These are phyloP conservation scores for Verticillium dahliae DNA, from an alignment of 2,329 filamentous ascomycete species.

Conservation along the genomic window DNA sequence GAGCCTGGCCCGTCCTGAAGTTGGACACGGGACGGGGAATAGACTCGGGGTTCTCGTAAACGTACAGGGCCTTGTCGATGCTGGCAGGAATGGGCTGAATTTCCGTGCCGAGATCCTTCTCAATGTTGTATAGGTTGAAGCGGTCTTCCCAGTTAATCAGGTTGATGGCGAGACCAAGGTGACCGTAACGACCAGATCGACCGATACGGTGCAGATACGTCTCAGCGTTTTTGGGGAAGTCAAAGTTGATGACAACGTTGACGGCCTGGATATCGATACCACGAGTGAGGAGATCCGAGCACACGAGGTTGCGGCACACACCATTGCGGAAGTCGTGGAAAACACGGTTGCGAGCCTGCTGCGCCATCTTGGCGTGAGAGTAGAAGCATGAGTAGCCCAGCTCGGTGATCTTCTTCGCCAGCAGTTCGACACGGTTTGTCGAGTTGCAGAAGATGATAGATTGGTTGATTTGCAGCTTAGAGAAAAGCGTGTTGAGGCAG, in stretches of 20 bases:
- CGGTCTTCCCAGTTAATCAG: conserved; percentile 99
- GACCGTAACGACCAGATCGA: conserved; percentile 93
- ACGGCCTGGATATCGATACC: conserved; percentile 99
- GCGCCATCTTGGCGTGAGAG: conserved; percentile 96
- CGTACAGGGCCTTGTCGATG: conserved; percentile 97
- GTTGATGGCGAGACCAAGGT: conserved; percentile 96
- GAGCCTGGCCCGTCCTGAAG: conserved; percentile 25
- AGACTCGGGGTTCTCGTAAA: conserved; percentile 92
- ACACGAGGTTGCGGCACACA: conserved; percentile 95
- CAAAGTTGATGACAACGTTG: conserved; percentile 99
- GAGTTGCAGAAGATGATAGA: conserved; percentile 99
- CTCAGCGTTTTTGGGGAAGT: conserved; percentile 98
- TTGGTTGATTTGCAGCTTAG: conserved; percentile 98
- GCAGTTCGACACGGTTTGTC: conserved; percentile 92
- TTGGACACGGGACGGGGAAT: conserved; percentile 76
- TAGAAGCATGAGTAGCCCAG: conserved; percentile 99
- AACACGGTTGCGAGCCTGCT: conserved; percentile 93
- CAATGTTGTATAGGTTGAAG: conserved; percentile 98
- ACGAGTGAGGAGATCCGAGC: conserved; percentile 92
- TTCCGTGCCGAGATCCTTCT: conserved; percentile 93
- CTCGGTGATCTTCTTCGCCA: conserved; percentile 99
- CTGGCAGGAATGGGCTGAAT: conserved; percentile 91
- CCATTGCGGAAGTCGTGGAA: conserved; percentile 99
- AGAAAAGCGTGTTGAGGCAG: conserved; percentile 97
- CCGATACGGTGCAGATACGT: conserved; percentile 98